A percentile compares a stretch with the other conserved stretches of the same genome.
Evolutionary conservation across 2,329 filamentous ascomycete genomes (phyloP).

Genomic region (Lasiodiplodia sp.): DNA sequence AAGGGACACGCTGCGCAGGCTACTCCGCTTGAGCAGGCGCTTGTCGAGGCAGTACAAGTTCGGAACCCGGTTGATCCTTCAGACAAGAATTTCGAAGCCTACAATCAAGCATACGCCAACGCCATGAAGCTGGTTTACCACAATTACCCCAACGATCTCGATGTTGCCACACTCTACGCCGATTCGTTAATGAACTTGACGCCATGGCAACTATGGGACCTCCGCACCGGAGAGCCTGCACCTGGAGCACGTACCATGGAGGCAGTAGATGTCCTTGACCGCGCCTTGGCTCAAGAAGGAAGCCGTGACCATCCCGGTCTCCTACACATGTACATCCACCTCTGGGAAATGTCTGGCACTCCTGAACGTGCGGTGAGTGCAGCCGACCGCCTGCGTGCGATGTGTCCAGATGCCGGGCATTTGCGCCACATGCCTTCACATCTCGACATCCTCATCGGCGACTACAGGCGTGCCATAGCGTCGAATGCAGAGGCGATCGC

Average conservation of each 20-base stretch:
- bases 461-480: conserved; percentile 71
- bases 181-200: conserved; percentile 72
- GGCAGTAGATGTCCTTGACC: conserved; percentile 65
- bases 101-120: conserved; percentile 67
- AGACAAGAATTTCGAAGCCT: conserved; percentile 59
- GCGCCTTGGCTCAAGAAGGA: conserved; percentile 59
- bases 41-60: conserved; percentile 68
- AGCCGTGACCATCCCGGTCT: conserved; percentile 68
- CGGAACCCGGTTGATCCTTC: conserved; percentile 63
- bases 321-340: conserved; percentile 77
- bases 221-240: conserved; percentile 64
- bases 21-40: conserved; percentile 64
- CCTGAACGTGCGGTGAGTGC: conserved; percentile 66
- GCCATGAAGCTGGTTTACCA: conserved; percentile 66
- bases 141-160: conserved; percentile 63
- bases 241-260: conserved; percentile 64
- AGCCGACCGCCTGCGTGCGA: conserved; percentile 67
- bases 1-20: conserved; percentile 46
- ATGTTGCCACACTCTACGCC: conserved; percentile 69
- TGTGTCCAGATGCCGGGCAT: conserved; percentile 75
- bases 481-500: conserved; percentile 72
- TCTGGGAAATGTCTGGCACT: conserved; percentile 76
- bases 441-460: conserved; percentile 75
- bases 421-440: conserved; percentile 80
- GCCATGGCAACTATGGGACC: conserved; percentile 71